Conservation (phyloP, 345 rosid genomes). For the Murraya paniculata region DNA sequence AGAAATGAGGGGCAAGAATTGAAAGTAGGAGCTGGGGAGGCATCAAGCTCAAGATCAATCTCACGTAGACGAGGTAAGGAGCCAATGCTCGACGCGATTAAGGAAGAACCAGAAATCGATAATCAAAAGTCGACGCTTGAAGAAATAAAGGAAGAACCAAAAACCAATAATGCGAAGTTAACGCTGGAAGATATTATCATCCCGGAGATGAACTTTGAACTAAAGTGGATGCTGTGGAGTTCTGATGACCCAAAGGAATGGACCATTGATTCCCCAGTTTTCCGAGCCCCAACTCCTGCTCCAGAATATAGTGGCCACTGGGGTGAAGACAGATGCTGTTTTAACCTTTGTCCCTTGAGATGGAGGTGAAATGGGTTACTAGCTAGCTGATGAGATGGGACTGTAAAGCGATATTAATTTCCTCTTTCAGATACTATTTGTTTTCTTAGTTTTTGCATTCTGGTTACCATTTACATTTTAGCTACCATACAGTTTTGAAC, state of each 20-base stretch:
- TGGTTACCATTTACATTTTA: neutral
- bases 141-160: neutral
- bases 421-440: neutral
- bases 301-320: neutral
- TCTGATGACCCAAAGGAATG: neutral
- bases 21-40: neutral
- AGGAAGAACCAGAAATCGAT: neutral
- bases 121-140: neutral
- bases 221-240: constrained; percentile 2
- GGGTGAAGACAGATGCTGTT: neutral
- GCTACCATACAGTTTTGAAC: too few relatives aligned
- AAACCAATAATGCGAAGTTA: neutral
- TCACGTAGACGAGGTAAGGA: neutral
- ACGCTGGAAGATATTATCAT: neutral
- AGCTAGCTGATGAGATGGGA: neutral
- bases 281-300: neutral
- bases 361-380: neutral
- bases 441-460: neutral
- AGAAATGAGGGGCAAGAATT: neutral
- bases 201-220: neutral
- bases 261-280: neutral
- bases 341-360: neutral
- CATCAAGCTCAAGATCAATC: neutral
- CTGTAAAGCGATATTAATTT: neutral
- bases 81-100: neutral